Evolutionary conservation across 768 basidiomycete genomes (phyloP).

Genomic region (Dioszegia hungarica): DNA sequence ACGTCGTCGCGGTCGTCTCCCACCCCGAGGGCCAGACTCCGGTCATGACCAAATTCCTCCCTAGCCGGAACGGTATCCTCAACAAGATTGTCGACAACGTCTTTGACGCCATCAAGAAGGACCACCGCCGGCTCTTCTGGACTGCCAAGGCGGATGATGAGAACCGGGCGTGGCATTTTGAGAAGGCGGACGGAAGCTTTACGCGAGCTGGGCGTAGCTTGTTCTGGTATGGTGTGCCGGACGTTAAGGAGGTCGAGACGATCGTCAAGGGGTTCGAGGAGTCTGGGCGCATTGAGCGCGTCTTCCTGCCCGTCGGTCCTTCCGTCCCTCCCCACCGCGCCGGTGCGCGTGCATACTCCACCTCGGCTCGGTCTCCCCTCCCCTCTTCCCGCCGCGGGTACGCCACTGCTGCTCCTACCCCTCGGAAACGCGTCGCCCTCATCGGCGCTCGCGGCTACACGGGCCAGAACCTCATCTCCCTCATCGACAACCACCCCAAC

Average conservation of each 20-base stretch:
- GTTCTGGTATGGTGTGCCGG: slow-evolving; percentile 96
- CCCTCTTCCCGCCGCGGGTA: slow-evolving; percentile 61
- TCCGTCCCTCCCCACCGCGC: slow-evolving; percentile 50
- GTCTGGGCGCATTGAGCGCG: slow-evolving; percentile 76
- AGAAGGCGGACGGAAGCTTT: slow-evolving; percentile 95
- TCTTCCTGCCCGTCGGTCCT: slow-evolving; percentile 74
- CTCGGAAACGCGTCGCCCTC: slow-evolving; percentile 82
- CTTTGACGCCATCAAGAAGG: slow-evolving; percentile 91
- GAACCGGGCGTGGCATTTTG: slow-evolving; percentile 97
- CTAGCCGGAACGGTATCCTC: slow-evolving; percentile 79
- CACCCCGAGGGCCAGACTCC: slow-evolving; percentile 81
- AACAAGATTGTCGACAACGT: slow-evolving; percentile 97
- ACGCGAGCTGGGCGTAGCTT: slow-evolving; percentile 86
- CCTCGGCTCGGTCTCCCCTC: slow-evolving; percentile 44
- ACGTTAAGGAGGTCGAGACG: slow-evolving; percentile 83
- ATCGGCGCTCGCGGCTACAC: slow-evolving; percentile 96
- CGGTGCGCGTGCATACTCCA: slow-evolving; percentile 50
- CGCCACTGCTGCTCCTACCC: slow-evolving; percentile 61
- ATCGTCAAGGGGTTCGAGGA: slow-evolving; percentile 61
- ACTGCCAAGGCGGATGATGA: slow-evolving; percentile 95
- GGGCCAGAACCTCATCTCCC: slow-evolving; percentile 79
- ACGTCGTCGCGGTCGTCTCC: slow-evolving; percentile 88
- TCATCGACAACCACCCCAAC: slow-evolving; percentile 83
- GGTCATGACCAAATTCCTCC: slow-evolving; percentile 85
- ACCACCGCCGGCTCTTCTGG: slow-evolving; percentile 92